phyloP scores from a whole-genome alignment of 2,329 filamentous ascomycete genomes.

The Cladosporium sp. region DNA sequence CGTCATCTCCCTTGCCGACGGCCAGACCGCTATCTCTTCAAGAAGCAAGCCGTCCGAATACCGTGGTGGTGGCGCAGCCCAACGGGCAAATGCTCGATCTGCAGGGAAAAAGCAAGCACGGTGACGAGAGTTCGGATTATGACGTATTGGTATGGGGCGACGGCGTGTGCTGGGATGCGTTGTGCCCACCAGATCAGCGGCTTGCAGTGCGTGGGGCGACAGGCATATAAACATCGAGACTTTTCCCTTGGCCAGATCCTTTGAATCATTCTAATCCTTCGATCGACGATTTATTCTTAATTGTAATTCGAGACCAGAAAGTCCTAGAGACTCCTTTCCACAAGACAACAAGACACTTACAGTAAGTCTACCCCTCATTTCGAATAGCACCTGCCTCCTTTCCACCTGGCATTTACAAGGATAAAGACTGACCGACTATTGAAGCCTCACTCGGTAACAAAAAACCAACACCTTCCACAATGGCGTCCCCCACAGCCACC shows the following conservation, averaged over 20 bases:
- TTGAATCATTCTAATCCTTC: neutral
- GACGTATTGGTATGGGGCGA: neutral
- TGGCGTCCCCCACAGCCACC: conserved; percentile 15
- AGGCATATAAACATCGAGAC: conserved; percentile 3
- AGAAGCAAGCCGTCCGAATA: neutral
- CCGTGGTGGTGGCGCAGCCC: conserved; percentile 8
- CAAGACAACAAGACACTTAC: neutral
- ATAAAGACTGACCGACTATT: neutral
- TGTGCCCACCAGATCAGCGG: conserved; percentile 3
- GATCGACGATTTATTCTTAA: neutral
- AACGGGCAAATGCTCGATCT: conserved; percentile 1
- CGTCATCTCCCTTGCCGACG: neutral
- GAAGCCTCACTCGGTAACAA: neutral
- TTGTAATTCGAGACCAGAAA: neutral
- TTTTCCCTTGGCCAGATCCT: conserved; percentile 1
- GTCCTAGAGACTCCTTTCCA: neutral
- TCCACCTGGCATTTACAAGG: neutral
- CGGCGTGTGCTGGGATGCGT: neutral
- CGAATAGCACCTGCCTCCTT: neutral
- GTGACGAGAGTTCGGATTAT: neutral
- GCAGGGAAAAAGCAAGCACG: neutral
- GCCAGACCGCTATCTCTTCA: conserved; percentile 3
- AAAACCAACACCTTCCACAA: neutral
- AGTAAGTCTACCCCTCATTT: neutral
- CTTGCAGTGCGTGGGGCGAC: neutral